Base-by-base conservation (phyloP, 139 green algal species). In the Tetradesmus lagerheimii region DNA sequence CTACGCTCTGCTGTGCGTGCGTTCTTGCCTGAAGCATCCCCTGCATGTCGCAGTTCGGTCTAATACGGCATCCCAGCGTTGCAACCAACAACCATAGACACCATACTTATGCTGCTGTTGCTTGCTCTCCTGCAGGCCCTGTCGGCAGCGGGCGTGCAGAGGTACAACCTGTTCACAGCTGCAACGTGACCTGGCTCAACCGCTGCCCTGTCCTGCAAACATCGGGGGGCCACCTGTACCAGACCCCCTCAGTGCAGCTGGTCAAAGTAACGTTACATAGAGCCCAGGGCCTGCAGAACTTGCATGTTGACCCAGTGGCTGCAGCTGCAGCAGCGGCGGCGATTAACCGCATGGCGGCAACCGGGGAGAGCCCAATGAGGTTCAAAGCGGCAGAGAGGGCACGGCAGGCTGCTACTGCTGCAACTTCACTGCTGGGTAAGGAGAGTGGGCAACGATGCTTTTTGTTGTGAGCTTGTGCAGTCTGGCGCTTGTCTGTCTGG, bases 251-350 rank as follows among this genome's bases (percentile, higher is more conserved):
- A 62, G 71, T 89, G 34, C 85, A 89, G 71, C 34, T 66, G 39
- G 23, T 89, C 23, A 62, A 64, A n/a, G 47, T 89, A 34, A 89
- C 85, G 25, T 11, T 89, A 16, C 85, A 89, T 35, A 45, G 45
- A 25, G 85, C 85, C 3, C 43, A 89, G 85, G 85, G 85, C 29
- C 85, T 89, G 74, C 85, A 89, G 43, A 89, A 89, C 43, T 37
- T 89, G 45, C 85, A 89, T 75, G 74, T 89, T 25, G 85, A 89
- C 41, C 85, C 85, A 35, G n/a, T 47, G 25, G 71, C 74, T 38
- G 71, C 74, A 50, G 71, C 71, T 53, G 41, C 43, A 74, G 80
- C 45, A 41, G 80, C 80, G 74, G 83, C 83, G 14, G 83, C 83
- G 16, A 82, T 82, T 0, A 47, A 31, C 35, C 76, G 76, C 37